phyloP scores from a whole-genome alignment of 129 eudicot species.

The Deinandra increscens region DNA sequence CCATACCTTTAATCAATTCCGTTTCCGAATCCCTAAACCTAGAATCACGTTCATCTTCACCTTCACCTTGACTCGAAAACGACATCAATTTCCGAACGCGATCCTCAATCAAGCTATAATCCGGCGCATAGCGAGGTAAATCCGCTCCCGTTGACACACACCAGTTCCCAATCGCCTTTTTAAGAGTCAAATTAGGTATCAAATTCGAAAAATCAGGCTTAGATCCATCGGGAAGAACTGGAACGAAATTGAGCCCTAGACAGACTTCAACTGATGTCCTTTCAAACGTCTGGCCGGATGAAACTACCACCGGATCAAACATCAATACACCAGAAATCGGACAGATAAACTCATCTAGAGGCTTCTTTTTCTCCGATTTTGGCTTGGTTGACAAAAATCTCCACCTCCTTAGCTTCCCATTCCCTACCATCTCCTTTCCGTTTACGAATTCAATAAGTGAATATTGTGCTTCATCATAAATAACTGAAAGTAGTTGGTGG shows the following conservation, averaged over 20 bases:
- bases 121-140: slow-evolving; percentile 40
- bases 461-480: slow-evolving; percentile 13
- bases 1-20: slow-evolving; percentile 53
- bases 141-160: slow-evolving; percentile 40
- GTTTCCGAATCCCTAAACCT: slow-evolving; percentile 55
- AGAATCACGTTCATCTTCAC: no score
- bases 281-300: slow-evolving; percentile 87
- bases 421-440: slow-evolving; percentile 45
- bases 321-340: slow-evolving; percentile 64
- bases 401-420: slow-evolving; percentile 47
- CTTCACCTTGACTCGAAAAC: slow-evolving; percentile 9
- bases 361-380: slow-evolving; percentile 35
- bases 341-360: slow-evolving; percentile 59
- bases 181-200: slow-evolving; percentile 70
- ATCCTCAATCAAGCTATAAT: slow-evolving; percentile 33
- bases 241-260: slow-evolving; percentile 41
- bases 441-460: slow-evolving; percentile 5
- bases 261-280: slow-evolving; percentile 56
- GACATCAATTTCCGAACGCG: slow-evolving; percentile 30
- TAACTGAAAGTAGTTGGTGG: background rate
- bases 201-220: slow-evolving; percentile 57
- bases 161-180: slow-evolving; percentile 66
- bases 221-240: slow-evolving; percentile 58
- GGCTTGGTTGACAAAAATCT: slow-evolving; percentile 31
- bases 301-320: slow-evolving; percentile 75